Evolutionary conservation across 1,139 yeast species (phyloP).

Genomic region (Yamadazyma pseudoaaseri): DNA sequence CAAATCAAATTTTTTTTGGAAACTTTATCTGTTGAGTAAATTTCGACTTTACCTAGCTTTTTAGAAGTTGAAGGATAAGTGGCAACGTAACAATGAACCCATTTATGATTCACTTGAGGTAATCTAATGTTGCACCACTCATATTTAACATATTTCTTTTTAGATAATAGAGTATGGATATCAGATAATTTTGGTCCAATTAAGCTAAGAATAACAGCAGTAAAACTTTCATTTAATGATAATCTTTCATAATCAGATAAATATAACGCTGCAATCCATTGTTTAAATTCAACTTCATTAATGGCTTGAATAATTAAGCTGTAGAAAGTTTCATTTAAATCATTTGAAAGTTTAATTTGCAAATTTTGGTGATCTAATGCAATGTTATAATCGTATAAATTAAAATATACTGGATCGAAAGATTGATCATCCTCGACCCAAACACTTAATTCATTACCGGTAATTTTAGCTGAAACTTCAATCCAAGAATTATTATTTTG

Average conservation of each 20-base stretch:
- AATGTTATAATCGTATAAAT: conserved; percentile 39
- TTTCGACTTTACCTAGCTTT: conserved; percentile 47
- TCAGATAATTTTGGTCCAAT: conserved; percentile 55
- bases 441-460: conserved; percentile 52
- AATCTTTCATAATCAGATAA: conserved; percentile 50
- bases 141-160: conserved; percentile 40
- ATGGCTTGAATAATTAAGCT: conserved; percentile 33
- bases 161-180: conserved; percentile 49
- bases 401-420: conserved; percentile 46
- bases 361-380: conserved; percentile 16
- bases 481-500: conserved; percentile 23
- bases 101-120: conserved; percentile 54
- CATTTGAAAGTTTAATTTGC: conserved; percentile 38
- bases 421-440: conserved; percentile 35
- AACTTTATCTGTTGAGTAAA: conserved; percentile 43
- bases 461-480: conserved; percentile 44
- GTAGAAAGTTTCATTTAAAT: conserved; percentile 33
- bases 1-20: conserved; percentile 47
- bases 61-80: conserved; percentile 42
- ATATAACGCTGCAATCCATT: conserved; percentile 47
- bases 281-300: conserved; percentile 29
- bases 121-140: conserved; percentile 60
- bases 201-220: conserved; percentile 56
- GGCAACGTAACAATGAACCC: conserved; percentile 52
- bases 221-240: conserved; percentile 54